Base-by-base conservation (phyloP, 495 filamentous ascomycete species). In the Parathielavia hyrcaniae region DNA sequence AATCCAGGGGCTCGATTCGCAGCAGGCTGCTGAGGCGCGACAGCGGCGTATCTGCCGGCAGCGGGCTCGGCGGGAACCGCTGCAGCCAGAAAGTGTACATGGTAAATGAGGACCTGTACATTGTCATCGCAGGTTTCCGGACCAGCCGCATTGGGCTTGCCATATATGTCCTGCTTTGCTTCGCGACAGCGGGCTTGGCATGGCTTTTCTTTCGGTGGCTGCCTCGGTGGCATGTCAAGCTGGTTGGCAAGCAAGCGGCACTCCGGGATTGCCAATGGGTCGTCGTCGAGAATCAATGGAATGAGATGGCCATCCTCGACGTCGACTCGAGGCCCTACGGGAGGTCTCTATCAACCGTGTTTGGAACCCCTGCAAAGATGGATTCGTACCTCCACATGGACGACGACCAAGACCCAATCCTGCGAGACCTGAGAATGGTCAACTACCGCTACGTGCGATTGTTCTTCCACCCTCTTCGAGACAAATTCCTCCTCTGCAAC, bases 201-300 rank as follows among this genome's bases (percentile, higher is more conserved):
- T 97, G 88, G 73, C 79, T 99, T 16, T 50, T 97, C 4, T 79
- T 97, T 26, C 83, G 89, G 59, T 99, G 93, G 93, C 69, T 97
- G 50, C 93, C 93, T 14, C 81, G 82, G 49, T 96, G 89, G 90
- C 82, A 86, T 63, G 83, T 97, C 43, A 79, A 80, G 26, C 65
- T 99, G 41, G 72, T 89, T 53, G 93, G 93, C 16, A 79, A 75
- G 54, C 73, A 81, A 20, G 79, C 80, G 13, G 76, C 86, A 1
- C 71, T 99, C 32, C 72, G 80, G 22, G 83, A 87, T 38, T 91
- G 89, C 64, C 73, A 84, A 52, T 99, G 95, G 93, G 87, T 95
- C 50, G 92, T 92, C 36, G 80, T 96, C 63, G 95, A 92, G 82
- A 96, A 97, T 64, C 90, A 96, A 81, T 97, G 93, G 91, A 88